Conservation (phyloP, 441 rosid species). For the Raphanus hybrid region DNA sequence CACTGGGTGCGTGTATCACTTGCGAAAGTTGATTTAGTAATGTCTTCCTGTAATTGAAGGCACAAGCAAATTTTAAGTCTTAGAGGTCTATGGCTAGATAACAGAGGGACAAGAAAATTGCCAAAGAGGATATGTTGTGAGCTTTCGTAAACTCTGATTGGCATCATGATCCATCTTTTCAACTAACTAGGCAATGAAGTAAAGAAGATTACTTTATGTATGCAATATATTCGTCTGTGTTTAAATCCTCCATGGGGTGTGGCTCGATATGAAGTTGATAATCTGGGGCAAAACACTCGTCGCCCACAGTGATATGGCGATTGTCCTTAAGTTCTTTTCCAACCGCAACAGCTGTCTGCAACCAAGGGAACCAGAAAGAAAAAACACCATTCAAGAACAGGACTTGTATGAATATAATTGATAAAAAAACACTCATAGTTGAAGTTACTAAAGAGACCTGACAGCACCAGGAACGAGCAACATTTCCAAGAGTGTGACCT, state of each 20-base stretch:
- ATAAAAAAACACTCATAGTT: not conserved
- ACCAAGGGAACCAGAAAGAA: constrained; percentile 20
- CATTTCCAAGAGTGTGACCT: not conserved
- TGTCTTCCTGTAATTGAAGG: not conserved
- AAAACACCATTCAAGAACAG: constrained; percentile 19
- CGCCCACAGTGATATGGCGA: constrained; percentile 69
- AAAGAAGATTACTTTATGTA: constrained; percentile 38
- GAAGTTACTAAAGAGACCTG: not conserved
- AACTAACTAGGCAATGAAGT: not conserved
- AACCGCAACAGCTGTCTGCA: constrained; percentile 87
- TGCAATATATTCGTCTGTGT: constrained; percentile 59
- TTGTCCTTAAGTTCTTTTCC: constrained; percentile 71
- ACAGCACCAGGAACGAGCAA: not conserved
- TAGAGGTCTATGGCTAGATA: not conserved
- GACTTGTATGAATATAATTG: not conserved
- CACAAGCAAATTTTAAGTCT: not conserved
- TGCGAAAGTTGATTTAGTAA: not conserved
- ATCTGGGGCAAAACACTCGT: constrained; percentile 71
- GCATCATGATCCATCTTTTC: not conserved
- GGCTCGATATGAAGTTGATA: constrained; percentile 54
- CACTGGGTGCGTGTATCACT: constrained; percentile 3
- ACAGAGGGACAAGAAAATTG: not conserved
- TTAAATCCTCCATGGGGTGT: constrained; percentile 57
- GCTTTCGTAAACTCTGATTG: not conserved
- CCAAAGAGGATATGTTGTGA: not conserved